Evolutionary conservation across 108 stramenopile genomes (phyloP), one percentile per base, ranked within the genome.

Genomic region (Cylindrotheca closterium): DNA sequence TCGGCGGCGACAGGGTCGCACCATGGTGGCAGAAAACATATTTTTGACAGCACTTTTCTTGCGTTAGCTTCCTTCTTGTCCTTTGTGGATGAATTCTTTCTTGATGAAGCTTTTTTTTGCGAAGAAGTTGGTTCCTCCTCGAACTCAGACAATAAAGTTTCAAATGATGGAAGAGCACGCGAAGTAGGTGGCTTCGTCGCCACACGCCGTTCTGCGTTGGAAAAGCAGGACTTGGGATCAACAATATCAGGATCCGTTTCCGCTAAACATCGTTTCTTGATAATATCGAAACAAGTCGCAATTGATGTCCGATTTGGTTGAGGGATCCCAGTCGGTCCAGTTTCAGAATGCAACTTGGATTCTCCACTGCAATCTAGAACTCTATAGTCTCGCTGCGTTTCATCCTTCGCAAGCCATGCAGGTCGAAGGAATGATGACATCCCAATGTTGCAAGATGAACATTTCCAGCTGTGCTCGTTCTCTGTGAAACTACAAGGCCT

Each of bases 211-310:
- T 68, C 47, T 5, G 71, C 58, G 37, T 62, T 68, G 55, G 51
- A 51, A 24, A 65, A 28, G 29, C 51, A 49, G 25, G 63, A n/a
- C 3, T 62, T 58, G 17, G 73, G 60, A 50, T 80, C 74, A 19
- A 80, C 29, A 46, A 23, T 60, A 53, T 70, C 73, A 18, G 74
- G 62, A 7, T 62, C 15, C 0, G 65, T 66, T 0, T 60, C 73
- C 4, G 33, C 33, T n/a, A 83, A 15, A 47, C 81, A 83, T 27
- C 78, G 53, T 53, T 51, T 28, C 47, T 77, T 79, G 30, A 83
- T 47, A 27, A 78, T 23, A 60, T 74, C 65, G 25, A 82, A 78
- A 27, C 73, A 78, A 10, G 70, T 51, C 0, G 31, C 32, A 45
- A 75, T 68, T 3, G 70, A 7, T 5, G 12, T 1, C 2, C 7